Evolutionary conservation across 1,139 yeast genomes (phyloP).

Genomic region (Pichia sp.): DNA sequence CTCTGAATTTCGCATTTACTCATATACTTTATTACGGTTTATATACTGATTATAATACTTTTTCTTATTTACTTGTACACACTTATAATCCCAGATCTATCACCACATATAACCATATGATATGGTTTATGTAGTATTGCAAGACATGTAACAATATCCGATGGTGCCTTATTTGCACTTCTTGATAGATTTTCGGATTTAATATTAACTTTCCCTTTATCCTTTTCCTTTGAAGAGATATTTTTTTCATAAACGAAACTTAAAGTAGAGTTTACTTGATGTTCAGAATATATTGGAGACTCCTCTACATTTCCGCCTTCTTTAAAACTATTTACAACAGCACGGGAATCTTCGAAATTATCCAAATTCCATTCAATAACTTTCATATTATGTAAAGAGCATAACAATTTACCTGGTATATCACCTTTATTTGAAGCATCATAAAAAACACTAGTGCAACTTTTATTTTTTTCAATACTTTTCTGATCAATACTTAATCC

Average conservation of each 20-base stretch:
- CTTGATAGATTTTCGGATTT: background rate
- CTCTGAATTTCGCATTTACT: too few relatives aligned
- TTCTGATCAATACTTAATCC: slow-evolving; percentile 22
- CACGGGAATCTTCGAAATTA: slow-evolving; percentile 35
- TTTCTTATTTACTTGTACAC: slow-evolving; percentile 30
- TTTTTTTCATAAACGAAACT: slow-evolving; percentile 32
- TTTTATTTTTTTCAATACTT: slow-evolving; percentile 18
- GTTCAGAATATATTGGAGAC: slow-evolving; percentile 29
- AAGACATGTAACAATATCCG: slow-evolving; percentile 47
- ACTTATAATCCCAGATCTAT: slow-evolving; percentile 55
- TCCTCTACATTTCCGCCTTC: slow-evolving; percentile 6
- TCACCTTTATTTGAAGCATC: slow-evolving; percentile 19
- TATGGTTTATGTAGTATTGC: slow-evolving; percentile 45
- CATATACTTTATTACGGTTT: too few relatives aligned
- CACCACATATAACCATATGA: slow-evolving; percentile 57
- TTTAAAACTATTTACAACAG: slow-evolving; percentile 30
- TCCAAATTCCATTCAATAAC: slow-evolving; percentile 45
- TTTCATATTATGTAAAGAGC: slow-evolving; percentile 36
- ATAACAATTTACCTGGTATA: slow-evolving; percentile 24
- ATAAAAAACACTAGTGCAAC: slow-evolving; percentile 29
- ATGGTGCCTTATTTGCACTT: slow-evolving; percentile 35
- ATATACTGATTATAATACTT: too few relatives aligned
- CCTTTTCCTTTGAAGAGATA: background rate
- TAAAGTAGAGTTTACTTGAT: slow-evolving; percentile 33
- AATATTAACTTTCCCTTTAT: slow-evolving; percentile 24